A percentile compares a stretch with the other conserved stretches of the same genome.
These are phyloP conservation scores for Aspergillus sclerotiicarbonarius DNA, from an alignment of 495 filamentous ascomycete genomes.

Conservation along the genomic window DNA sequence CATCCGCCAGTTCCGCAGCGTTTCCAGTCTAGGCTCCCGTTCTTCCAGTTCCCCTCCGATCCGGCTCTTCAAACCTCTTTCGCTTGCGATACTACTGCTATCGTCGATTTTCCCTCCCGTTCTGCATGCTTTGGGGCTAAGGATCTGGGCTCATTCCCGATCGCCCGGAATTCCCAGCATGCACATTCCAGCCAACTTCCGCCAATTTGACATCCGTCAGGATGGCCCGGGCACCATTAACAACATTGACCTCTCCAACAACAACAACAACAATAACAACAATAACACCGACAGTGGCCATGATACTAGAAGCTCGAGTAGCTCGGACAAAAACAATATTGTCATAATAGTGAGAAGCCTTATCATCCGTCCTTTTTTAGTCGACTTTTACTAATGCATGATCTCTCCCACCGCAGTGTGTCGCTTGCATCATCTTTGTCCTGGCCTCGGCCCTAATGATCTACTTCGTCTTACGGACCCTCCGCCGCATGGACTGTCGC, in stretches of 20 bases:
- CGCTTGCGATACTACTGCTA: neutral
- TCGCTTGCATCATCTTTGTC: slow-evolving; percentile 37
- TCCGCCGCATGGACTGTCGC: slow-evolving; percentile 48
- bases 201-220: slow-evolving; percentile 20
- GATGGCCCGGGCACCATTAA: slow-evolving; percentile 1
- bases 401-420: slow-evolving; percentile 19
- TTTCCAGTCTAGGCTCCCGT: slow-evolving; percentile 11
- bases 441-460: slow-evolving; percentile 39
- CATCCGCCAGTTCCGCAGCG: slow-evolving; percentile 16
- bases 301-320: neutral
- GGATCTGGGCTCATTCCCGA: slow-evolving; percentile 8
- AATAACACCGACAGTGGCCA: neutral
- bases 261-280: neutral
- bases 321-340: slow-evolving; percentile 13
- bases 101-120: neutral
- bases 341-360: slow-evolving; percentile 23
- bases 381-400: neutral
- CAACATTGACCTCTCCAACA: neutral
- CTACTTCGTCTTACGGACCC: slow-evolving; percentile 47
- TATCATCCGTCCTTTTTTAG: neutral
- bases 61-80: neutral
- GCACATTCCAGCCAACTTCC: slow-evolving; percentile 19
- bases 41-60: slow-evolving; percentile 3
- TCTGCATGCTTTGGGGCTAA: slow-evolving; percentile 18
- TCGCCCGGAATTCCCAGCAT: slow-evolving; percentile 18